phyloP scores from a whole-genome alignment of 2,329 filamentous ascomycete genomes.

The Verruconis gallopava region DNA sequence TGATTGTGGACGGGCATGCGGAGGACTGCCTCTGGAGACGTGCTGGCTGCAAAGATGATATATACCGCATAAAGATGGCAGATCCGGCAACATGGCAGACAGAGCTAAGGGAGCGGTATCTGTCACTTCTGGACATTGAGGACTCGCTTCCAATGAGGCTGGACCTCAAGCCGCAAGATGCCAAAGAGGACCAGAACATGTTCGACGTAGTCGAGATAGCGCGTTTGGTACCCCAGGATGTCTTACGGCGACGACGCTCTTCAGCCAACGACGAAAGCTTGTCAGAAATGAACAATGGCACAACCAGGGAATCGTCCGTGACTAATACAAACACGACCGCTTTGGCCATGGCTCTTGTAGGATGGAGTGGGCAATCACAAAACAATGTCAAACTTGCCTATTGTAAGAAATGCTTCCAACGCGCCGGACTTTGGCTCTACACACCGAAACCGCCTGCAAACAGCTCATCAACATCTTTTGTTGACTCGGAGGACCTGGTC shows the following conservation, averaged over 20 bases:
- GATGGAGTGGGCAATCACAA: slow-evolving; percentile 41
- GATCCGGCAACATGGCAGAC: slow-evolving; percentile 24
- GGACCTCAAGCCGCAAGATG: slow-evolving; percentile 2
- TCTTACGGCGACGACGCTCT: slow-evolving; percentile 3
- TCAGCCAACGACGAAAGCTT: background rate
- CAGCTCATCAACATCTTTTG: slow-evolving; percentile 14
- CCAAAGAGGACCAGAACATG: background rate
- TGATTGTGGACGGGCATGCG: slow-evolving; percentile 63
- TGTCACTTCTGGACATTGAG: slow-evolving; percentile 23
- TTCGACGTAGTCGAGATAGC: slow-evolving; percentile 8
- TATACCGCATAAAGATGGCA: slow-evolving; percentile 43
- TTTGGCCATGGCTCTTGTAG: slow-evolving; percentile 28
- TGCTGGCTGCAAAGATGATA: slow-evolving; percentile 68
- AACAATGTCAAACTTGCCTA: slow-evolving; percentile 59
- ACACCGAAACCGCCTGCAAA: background rate
- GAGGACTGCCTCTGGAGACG: slow-evolving; percentile 78
- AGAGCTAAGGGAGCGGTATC: slow-evolving; percentile 28
- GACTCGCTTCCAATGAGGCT: slow-evolving; percentile 18
- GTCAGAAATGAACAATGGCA: background rate
- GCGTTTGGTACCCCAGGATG: background rate
- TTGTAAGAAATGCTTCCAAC: slow-evolving; percentile 76
- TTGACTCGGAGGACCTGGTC: slow-evolving; percentile 20
- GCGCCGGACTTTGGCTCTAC: slow-evolving; percentile 90
- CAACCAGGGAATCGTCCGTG: background rate
- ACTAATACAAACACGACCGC: slow-evolving; percentile 15